Evolutionary conservation across 2,329 filamentous ascomycete species (phyloP).

Genomic region (Colletotrichum sansevieriae): DNA sequence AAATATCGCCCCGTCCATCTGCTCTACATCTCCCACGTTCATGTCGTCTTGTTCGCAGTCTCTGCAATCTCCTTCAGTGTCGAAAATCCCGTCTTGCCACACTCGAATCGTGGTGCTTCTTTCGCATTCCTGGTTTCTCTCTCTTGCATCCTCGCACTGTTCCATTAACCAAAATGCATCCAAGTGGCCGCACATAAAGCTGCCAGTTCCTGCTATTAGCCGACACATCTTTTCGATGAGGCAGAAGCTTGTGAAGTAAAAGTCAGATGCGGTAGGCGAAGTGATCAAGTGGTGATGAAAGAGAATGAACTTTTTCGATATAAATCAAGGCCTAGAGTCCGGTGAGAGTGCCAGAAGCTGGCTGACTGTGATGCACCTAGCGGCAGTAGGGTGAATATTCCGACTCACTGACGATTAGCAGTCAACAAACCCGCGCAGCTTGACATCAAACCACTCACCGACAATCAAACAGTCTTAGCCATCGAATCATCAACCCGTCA

Average conservation of each 20-base stretch:
- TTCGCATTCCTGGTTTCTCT: background rate
- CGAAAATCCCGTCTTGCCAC: background rate
- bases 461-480: background rate
- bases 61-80: background rate
- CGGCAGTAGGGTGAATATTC: no score
- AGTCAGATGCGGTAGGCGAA: no score
- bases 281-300: no score
- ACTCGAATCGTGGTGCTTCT: background rate
- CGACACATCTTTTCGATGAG: background rate
- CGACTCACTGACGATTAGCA: no score
- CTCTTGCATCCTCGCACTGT: background rate
- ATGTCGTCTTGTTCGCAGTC: background rate
- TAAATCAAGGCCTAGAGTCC: no score
- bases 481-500: background rate
- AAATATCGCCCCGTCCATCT: background rate
- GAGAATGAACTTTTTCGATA: no score
- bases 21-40: background rate
- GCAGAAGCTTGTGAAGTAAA: no score
- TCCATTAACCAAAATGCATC: constrained; percentile 10
- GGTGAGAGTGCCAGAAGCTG: no score
- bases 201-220: background rate
- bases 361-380: no score
- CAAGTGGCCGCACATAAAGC: background rate
- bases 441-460: no score
- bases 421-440: no score